Evolutionary conservation across 805 yeast species (phyloP).

Genomic region (Ogataea ganodermae): DNA sequence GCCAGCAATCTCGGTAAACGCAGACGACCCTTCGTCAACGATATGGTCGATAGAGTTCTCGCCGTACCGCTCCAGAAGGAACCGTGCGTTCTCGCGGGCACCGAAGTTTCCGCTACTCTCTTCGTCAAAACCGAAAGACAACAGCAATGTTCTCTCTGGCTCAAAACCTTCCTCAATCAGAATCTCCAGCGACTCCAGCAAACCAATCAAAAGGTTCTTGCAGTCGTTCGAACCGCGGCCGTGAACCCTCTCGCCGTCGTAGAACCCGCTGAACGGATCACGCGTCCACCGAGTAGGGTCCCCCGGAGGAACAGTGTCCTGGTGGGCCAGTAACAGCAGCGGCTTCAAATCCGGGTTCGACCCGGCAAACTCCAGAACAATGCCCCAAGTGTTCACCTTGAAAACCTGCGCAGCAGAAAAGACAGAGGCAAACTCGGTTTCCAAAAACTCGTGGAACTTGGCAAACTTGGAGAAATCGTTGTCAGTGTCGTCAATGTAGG

Average conservation of each 20-base stretch:
- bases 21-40: constrained; percentile 54
- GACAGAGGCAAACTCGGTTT: constrained; percentile 53
- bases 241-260: constrained; percentile 65
- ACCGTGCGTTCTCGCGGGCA: constrained; percentile 52
- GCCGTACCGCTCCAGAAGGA: constrained; percentile 58
- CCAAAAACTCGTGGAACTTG: constrained; percentile 50
- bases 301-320: constrained; percentile 80
- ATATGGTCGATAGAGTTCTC: constrained; percentile 58
- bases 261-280: constrained; percentile 67
- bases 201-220: constrained; percentile 65
- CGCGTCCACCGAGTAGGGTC: constrained; percentile 61
- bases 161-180: constrained; percentile 47
- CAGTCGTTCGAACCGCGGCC: constrained; percentile 83
- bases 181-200: constrained; percentile 65
- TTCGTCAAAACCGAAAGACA: constrained; percentile 80
- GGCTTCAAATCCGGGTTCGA: constrained; percentile 55
- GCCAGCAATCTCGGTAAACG: constrained; percentile 35
- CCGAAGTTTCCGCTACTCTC: constrained; percentile 68
- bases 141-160: constrained; percentile 63
- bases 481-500: constrained; percentile 40
- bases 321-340: constrained; percentile 70
- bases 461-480: constrained; percentile 24
- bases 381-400: constrained; percentile 60
- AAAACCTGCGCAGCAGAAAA: constrained; percentile 47
- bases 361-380: constrained; percentile 67